Percentiles rank a stretch among this genome's conserved stretches.
Conservation (phyloP, 495 filamentous ascomycete species). For the Hypoxylon intermedium region DNA sequence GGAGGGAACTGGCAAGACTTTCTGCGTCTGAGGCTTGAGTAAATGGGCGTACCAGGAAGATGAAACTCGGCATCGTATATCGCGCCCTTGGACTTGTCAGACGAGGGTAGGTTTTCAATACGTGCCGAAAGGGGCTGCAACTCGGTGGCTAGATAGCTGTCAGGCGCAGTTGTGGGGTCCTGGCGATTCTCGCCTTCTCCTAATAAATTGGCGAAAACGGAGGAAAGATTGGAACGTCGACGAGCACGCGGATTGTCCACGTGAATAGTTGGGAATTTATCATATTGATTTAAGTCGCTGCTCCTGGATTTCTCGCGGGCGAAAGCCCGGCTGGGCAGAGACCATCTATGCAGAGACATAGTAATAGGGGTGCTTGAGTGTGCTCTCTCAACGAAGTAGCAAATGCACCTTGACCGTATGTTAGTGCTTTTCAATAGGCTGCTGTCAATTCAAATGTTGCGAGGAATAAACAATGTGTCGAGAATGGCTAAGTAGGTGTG, state of each 20-base stretch:
- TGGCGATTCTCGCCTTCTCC: slow-evolving; percentile 32
- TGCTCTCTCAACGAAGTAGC: slow-evolving; percentile 11
- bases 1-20: not conserved
- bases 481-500: slow-evolving; percentile 11
- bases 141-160: not conserved
- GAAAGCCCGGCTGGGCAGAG: slow-evolving; percentile 36
- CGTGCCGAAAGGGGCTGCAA: slow-evolving; percentile 15
- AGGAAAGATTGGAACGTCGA: slow-evolving; percentile 33
- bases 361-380: slow-evolving; percentile 11
- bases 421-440: slow-evolving; percentile 10
- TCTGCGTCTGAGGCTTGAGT: not conserved
- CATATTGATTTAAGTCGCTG: slow-evolving; percentile 11
- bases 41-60: not conserved
- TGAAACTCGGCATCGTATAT: not conserved
- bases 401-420: slow-evolving; percentile 20
- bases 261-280: slow-evolving; percentile 30
- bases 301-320: slow-evolving; percentile 30
- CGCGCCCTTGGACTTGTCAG: not conserved
- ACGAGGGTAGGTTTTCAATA: slow-evolving; percentile 16
- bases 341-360: slow-evolving; percentile 43
- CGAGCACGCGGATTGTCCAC: slow-evolving; percentile 20
- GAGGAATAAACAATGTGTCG: slow-evolving; percentile 13
- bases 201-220: slow-evolving; percentile 35
- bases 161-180: not conserved
- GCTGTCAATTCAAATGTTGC: slow-evolving; percentile 7